phyloP scores from a whole-genome alignment of 108 stramenopile species.

The Chaetoceros tenuissimus region DNA sequence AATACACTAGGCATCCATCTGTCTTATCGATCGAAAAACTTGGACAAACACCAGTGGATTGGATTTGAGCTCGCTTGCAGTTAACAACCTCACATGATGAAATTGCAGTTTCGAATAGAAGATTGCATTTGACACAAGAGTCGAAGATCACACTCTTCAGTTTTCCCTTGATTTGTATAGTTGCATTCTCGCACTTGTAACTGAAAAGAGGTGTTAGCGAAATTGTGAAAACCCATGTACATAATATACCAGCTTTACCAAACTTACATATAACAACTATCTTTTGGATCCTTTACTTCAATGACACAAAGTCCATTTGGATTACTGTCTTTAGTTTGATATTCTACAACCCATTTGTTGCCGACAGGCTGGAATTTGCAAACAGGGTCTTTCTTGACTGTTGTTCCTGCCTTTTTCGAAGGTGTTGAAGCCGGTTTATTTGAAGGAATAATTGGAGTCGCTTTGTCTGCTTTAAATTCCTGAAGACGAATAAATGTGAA shows the following conservation, averaged over 20 bases:
- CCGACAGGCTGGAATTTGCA: slow-evolving; percentile 83
- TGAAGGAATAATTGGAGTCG: no score
- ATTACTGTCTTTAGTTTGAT: slow-evolving; percentile 67
- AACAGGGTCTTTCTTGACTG: slow-evolving; percentile 65
- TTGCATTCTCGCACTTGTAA: slow-evolving; percentile 85
- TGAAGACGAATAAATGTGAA: no score
- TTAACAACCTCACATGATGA: slow-evolving; percentile 90
- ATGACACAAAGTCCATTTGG: slow-evolving; percentile 65
- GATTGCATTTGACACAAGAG: slow-evolving; percentile 72
- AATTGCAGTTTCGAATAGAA: slow-evolving; percentile 82
- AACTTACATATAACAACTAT: slow-evolving; percentile 63
- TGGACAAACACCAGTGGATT: slow-evolving; percentile 77
- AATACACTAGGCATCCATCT: slow-evolving; percentile 80
- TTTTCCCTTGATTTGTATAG: slow-evolving; percentile 89
- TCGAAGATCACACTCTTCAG: slow-evolving; percentile 88
- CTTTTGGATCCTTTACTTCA: slow-evolving; percentile 80
- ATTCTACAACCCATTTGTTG: slow-evolving; percentile 91
- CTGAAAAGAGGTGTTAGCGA: neutral
- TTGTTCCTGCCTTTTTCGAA: slow-evolving; percentile 33
- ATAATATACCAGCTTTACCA: neutral
- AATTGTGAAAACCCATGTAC: neutral
- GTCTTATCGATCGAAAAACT: slow-evolving; percentile 97
- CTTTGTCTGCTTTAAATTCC: no score
- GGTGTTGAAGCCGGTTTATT: no score
- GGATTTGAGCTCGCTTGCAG: slow-evolving; percentile 84